Conservation (phyloP, 129 eudicot species). For the Helianthus tuberosus region DNA sequence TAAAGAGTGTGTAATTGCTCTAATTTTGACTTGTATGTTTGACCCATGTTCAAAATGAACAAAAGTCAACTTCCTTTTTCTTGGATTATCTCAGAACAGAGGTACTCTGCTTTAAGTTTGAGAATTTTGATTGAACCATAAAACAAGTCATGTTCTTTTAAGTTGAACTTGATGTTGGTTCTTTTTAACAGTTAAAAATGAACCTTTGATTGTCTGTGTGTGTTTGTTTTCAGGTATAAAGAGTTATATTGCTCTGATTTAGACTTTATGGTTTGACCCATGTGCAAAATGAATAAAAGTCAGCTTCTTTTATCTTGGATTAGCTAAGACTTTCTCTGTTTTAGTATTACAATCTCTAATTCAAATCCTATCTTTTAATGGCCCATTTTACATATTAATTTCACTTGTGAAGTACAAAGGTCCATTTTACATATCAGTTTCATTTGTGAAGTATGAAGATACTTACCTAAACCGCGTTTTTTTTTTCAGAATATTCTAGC, state of each 20-base stretch:
- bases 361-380: background rate
- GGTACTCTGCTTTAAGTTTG: slow-evolving; percentile 6
- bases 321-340: background rate
- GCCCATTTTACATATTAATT: background rate
- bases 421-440: background rate
- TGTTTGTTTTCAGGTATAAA: background rate
- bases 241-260: background rate
- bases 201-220: background rate
- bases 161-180: background rate
- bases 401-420: background rate
- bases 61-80: too few relatives aligned
- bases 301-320: slow-evolving; percentile 7
- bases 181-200: background rate
- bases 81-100: background rate
- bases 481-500: slow-evolving; percentile 53
- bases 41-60: too few relatives aligned
- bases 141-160: background rate
- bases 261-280: background rate
- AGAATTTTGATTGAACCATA: background rate
- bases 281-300: background rate
- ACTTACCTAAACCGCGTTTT: background rate
- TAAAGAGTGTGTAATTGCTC: too few relatives aligned
- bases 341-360: background rate
- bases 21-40: too few relatives aligned
- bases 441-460: slow-evolving; percentile 2